Conservation (phyloP, 2,329 filamentous ascomycete genomes). For the Ceratocystis eucalypticola region DNA sequence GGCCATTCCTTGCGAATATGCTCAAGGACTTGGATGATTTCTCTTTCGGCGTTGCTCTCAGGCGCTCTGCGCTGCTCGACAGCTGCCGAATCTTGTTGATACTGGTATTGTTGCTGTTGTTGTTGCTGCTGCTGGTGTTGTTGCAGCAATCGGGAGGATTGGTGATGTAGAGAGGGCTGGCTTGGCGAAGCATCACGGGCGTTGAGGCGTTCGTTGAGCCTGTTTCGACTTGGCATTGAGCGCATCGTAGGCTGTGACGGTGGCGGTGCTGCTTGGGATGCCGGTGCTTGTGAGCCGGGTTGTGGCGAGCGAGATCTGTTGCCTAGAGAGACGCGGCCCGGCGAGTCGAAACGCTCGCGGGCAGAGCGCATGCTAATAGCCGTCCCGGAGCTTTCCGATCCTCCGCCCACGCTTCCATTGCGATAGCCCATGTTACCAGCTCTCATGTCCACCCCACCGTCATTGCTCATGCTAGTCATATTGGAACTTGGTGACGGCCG, state of each 20-base stretch:
- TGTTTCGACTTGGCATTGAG: constrained; percentile 28
- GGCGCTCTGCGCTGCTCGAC: constrained; percentile 21
- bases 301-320: constrained; percentile 17
- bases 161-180: constrained; percentile 6
- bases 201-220: constrained; percentile 19
- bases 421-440: constrained; percentile 8
- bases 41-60: constrained; percentile 39
- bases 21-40: constrained; percentile 54
- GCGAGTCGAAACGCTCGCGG: constrained; percentile 16
- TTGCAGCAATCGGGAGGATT: constrained; percentile 13
- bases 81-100: constrained; percentile 18
- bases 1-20: constrained; percentile 84
- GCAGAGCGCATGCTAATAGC: constrained; percentile 16
- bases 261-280: not conserved
- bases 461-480: not conserved
- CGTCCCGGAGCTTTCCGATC: constrained; percentile 13
- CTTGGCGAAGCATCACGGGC: constrained; percentile 12
- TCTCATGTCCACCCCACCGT: constrained; percentile 13
- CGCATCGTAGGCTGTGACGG: constrained; percentile 16
- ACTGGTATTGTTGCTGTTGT: not conserved
- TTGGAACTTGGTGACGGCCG: not conserved
- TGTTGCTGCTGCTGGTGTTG: constrained; percentile 20
- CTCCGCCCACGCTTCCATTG: constrained; percentile 15
- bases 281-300: constrained; percentile 3
- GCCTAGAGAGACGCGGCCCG: constrained; percentile 10